Conservation (phyloP, 345 rosid genomes). For the Salix dunnii region DNA sequence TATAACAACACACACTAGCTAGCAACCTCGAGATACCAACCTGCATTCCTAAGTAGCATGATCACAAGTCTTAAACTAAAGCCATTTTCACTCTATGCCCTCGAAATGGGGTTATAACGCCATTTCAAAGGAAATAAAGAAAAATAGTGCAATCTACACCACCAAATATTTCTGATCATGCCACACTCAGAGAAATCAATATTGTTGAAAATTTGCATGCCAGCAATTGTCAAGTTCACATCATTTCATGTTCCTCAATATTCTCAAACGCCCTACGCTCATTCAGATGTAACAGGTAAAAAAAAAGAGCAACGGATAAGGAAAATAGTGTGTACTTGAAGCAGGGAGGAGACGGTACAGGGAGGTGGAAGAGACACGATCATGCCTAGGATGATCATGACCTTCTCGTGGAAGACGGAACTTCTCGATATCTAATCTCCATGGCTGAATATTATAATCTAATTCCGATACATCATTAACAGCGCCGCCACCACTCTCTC, state of each 20-base stretch:
- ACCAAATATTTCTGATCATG: too few species aligned
- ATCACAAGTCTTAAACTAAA: not conserved
- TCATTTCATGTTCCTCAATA: not conserved
- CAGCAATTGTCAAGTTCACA: too few species aligned
- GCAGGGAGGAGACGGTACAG: not conserved
- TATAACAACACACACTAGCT: not conserved
- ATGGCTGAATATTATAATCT: not conserved
- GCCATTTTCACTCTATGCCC: not conserved
- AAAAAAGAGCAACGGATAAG: not conserved
- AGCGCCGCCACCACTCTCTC: not conserved
- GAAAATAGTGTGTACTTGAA: not conserved
- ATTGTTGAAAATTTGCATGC: too few species aligned
- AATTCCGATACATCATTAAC: not conserved
- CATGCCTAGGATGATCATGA: not conserved
- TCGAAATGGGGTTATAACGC: not conserved
- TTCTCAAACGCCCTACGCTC: not conserved
- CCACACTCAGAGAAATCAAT: not conserved
- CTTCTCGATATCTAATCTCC: slow-evolving; percentile 10
- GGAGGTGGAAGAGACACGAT: not conserved
- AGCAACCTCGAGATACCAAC: not conserved
- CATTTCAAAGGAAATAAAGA: not conserved
- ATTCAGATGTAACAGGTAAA: not conserved
- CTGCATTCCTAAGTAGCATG: not conserved
- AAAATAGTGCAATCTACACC: not conserved
- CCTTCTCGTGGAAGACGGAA: slow-evolving; percentile 3